Conservation (phyloP, 1,139 yeast species). For the Nakaseomyces glabratus region DNA sequence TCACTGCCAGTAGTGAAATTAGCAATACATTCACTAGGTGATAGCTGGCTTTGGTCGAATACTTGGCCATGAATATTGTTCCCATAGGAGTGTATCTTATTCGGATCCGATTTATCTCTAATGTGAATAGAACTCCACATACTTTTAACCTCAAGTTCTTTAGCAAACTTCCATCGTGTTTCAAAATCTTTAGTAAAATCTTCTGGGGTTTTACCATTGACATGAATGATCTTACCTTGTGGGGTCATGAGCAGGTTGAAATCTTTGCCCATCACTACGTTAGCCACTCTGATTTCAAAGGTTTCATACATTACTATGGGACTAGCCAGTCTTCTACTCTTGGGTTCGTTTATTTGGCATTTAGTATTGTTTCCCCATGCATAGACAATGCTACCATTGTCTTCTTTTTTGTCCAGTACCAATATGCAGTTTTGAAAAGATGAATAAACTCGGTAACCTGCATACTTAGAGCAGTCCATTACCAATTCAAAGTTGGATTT, state of each 20-base stretch:
- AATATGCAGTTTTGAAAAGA: constrained; percentile 32
- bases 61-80: constrained; percentile 72
- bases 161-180: constrained; percentile 45
- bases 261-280: constrained; percentile 28
- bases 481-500: constrained; percentile 16
- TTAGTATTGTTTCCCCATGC: constrained; percentile 85
- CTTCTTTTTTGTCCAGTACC: constrained; percentile 34
- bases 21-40: constrained; percentile 6
- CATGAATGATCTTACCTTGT: constrained; percentile 17
- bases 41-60: too few species aligned
- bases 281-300: constrained; percentile 9
- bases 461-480: constrained; percentile 10
- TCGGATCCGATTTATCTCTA: constrained; percentile 13
- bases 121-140: constrained; percentile 84
- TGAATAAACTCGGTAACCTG: constrained; percentile 14
- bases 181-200: constrained; percentile 10
- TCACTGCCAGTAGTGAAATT: constrained; percentile 65
- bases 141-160: constrained; percentile 30
- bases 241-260: constrained; percentile 16
- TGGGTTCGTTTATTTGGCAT: constrained; percentile 46
- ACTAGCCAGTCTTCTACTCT: constrained; percentile 24
- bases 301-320: constrained; percentile 22
- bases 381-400: constrained; percentile 30
- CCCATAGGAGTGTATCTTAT: constrained; percentile 45
- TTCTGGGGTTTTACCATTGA: constrained; percentile 29